Conservation (phyloP, 2,329 filamentous ascomycete species). For the Cytospora chrysosperma region DNA sequence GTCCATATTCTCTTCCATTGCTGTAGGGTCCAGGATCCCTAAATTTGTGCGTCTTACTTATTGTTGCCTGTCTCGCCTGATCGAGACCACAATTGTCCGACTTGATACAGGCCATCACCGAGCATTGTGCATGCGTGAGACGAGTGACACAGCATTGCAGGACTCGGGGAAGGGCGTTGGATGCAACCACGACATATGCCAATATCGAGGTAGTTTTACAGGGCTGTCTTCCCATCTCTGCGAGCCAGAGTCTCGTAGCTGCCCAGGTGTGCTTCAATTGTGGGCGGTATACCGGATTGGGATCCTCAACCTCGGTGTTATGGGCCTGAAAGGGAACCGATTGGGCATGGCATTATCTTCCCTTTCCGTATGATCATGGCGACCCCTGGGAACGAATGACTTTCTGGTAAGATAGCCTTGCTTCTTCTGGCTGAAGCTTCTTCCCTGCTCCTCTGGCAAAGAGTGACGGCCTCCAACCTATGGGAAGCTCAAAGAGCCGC, state of each 20-base stretch:
- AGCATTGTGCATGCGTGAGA: background rate
- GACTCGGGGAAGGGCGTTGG: constrained; percentile 5
- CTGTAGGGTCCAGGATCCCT: background rate
- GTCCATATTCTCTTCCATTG: background rate
- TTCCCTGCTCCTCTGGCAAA: background rate
- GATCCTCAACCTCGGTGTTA: background rate
- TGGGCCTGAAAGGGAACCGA: background rate
- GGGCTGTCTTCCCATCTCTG: background rate
- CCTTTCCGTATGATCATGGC: background rate
- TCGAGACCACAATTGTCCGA: background rate
- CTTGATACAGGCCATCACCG: background rate
- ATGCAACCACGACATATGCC: constrained; percentile 15
- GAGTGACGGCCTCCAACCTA: background rate
- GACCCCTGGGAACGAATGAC: background rate
- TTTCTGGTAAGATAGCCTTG: constrained; percentile 2
- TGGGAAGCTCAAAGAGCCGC: constrained; percentile 10
- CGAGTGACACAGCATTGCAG: constrained; percentile 1
- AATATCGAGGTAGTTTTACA: constrained; percentile 1
- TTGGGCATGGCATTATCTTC: constrained; percentile 4
- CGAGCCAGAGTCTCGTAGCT: background rate
- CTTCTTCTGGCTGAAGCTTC: constrained; percentile 1
- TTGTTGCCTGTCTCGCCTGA: background rate
- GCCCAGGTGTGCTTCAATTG: background rate
- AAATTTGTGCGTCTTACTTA: background rate
- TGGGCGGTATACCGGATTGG: constrained; percentile 1